Percentiles rank a stretch among this genome's conserved stretches.
Evolutionary conservation across 805 yeast genomes (phyloP).

Genomic region (Pichia californica): DNA sequence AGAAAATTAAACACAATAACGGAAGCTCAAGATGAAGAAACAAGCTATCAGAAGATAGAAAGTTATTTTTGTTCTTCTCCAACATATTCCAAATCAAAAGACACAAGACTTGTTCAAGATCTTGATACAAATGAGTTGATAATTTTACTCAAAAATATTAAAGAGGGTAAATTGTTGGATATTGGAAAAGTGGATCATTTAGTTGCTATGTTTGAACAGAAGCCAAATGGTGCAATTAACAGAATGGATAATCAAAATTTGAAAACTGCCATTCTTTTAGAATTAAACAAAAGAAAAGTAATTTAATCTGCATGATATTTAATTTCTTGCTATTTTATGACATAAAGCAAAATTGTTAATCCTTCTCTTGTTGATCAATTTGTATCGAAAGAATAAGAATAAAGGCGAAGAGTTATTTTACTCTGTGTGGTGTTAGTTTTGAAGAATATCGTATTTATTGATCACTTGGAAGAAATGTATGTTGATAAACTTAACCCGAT

Average conservation of each 20-base stretch:
- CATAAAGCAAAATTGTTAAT: no score
- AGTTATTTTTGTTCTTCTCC: neutral
- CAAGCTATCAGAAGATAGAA: neutral
- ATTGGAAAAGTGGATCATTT: slow-evolving; percentile 7
- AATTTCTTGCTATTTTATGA: no score
- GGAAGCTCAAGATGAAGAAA: slow-evolving; percentile 5
- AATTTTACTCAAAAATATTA: neutral
- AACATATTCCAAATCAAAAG: slow-evolving; percentile 2
- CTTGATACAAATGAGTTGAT: slow-evolving; percentile 4
- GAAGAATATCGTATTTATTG: no score
- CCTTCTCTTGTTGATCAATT: no score
- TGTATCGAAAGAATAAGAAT: no score
- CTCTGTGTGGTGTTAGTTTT: no score
- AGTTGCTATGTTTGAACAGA: slow-evolving; percentile 9
- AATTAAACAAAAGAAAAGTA: slow-evolving; percentile 7
- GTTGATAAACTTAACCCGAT: no score
- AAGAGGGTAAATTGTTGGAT: slow-evolving; percentile 7
- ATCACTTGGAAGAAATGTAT: no score
- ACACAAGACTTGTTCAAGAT: slow-evolving; percentile 2
- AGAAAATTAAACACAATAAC: slow-evolving; percentile 11
- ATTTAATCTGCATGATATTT: no score
- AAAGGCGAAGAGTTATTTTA: no score
- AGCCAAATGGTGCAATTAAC: neutral
- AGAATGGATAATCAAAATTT: slow-evolving; percentile 8
- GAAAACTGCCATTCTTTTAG: slow-evolving; percentile 2